A percentile compares a stretch with the other conserved stretches of the same genome.
Conservation (phyloP, 331 rosid genomes). For the Dryas integrifolia region DNA sequence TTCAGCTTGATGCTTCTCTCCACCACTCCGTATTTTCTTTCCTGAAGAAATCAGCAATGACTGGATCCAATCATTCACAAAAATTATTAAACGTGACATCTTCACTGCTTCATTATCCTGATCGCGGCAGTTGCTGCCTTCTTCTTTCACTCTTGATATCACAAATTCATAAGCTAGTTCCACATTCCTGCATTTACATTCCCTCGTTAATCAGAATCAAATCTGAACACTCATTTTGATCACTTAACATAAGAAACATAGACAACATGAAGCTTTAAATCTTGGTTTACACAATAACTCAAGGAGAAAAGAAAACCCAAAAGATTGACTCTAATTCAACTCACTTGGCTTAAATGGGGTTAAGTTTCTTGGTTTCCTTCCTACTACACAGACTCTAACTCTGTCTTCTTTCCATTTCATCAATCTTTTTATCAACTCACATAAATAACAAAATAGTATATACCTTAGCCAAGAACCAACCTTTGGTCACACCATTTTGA, state of each 20-base stretch:
- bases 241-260: neutral
- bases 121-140: constrained; percentile 14
- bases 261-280: constrained; percentile 4
- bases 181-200: constrained; percentile 71
- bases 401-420: neutral
- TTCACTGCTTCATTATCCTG: constrained; percentile 50
- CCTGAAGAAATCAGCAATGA: constrained; percentile 66
- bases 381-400: neutral
- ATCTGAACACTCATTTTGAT: neutral
- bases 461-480: neutral
- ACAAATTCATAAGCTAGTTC: constrained; percentile 63
- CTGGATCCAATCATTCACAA: constrained; percentile 75
- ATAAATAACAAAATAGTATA: neutral
- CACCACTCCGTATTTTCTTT: constrained; percentile 37
- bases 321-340: neutral
- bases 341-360: neutral
- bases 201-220: constrained; percentile 5
- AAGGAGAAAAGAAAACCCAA: neutral
- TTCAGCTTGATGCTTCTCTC: constrained; percentile 33
- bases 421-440: neutral
- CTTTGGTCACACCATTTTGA: neutral
- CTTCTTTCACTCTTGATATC: constrained; percentile 35
- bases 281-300: neutral
- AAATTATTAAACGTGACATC: constrained; percentile 50
- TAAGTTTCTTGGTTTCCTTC: neutral